Evolutionary conservation across 75 land plant genomes (phyloP), one percentile per base, ranked within the genome.

Genomic region (Sequoiadendron giganteum): DNA sequence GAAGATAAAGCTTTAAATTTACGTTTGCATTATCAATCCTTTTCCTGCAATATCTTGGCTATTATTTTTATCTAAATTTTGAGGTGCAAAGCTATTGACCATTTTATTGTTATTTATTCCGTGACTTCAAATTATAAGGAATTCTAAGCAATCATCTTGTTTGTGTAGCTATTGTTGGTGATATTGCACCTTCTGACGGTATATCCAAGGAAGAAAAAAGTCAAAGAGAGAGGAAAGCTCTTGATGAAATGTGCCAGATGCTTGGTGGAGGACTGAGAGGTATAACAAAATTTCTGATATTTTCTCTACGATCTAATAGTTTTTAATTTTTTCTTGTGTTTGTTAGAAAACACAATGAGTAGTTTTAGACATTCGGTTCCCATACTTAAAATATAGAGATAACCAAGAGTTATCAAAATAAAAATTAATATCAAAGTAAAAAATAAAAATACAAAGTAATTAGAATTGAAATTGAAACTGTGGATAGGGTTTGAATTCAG

Each of bases 101-200:
- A 38, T 42, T 45, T 45, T n/a, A 2, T 81, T 81, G 84, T 45
- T 45, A 28, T 25, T 81, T 81, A 3, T 40, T 81, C 45, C 1
- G 0, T 81, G 84, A 1, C 11, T 45, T 81, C 1, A 28, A 81
- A 45, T 45, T 81, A 21, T 81, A 81, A 25, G 42, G 48, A 14
- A 43, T 2, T 81, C 84, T 16, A 7, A 43, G 6, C 10, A 6
- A 40, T 45, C 48, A 10, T 45, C 28, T 87, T 87, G 83, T 14
- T 61, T 83, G 58, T 55, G 68, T 87, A 97, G 99, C 99, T 40
- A 97, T 97, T 91, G 99, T 97, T 86, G 99, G 99, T 76, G 99
- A 97, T 86, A 97, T 97, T 30, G 92, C 99, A 70, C 99, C 99
- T 40, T 90, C 93, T 36, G 98, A 96, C 91, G 95, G 95, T 68